Base-by-base conservation (phyloP, 2,329 filamentous ascomycete genomes). In the Cytospora leucostoma region DNA sequence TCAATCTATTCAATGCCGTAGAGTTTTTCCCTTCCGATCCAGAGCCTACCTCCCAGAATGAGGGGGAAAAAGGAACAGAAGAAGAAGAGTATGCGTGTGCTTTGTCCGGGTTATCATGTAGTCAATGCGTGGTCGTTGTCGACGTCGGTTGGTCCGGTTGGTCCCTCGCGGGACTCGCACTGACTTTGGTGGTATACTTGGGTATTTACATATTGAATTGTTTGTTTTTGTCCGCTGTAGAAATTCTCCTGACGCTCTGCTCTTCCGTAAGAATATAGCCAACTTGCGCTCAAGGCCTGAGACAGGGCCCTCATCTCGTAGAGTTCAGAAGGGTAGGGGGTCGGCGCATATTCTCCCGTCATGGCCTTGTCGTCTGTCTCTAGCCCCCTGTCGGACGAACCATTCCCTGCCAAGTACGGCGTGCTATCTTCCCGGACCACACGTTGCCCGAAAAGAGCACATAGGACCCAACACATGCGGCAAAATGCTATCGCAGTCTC, bases 201-300 rank as follows among this genome's bases (percentile, higher is more conserved):
- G 51, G 58, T 61, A 61, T 61, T 61, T 61, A 55, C 58, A 61
- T 49, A 7, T 54, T 37, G 37, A 27, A 3, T 27, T 2, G 27
- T 27, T 27, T 27, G 2, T 27, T 27, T 27, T 19, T 19, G 44
- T 21, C n/a, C 37, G 32, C 44, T 40, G 21, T 21, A 12, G 27
- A 6, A 7, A 5, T 15, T 6, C 55, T 53, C 15, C 49, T 15
- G 21, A 52, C 2, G 37, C 11, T 10, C 8, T 7, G 27, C 27
- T 35, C 17, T 40, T 19, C 12, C 51, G 8, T 34, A 33, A 47
- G 37, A 32, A 32, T 33, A 54, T 47, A 49, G 11, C 19, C 35
- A 60, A 54, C 2, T 8, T 59, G n/a, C 10, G 21, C n/a, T 53
- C 15, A 50, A 34, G 32, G 57, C 44, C n/a, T 21, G 44, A 21